phyloP scores from a whole-genome alignment of 2,329 filamentous ascomycete species.

The Aphanocladium album region DNA sequence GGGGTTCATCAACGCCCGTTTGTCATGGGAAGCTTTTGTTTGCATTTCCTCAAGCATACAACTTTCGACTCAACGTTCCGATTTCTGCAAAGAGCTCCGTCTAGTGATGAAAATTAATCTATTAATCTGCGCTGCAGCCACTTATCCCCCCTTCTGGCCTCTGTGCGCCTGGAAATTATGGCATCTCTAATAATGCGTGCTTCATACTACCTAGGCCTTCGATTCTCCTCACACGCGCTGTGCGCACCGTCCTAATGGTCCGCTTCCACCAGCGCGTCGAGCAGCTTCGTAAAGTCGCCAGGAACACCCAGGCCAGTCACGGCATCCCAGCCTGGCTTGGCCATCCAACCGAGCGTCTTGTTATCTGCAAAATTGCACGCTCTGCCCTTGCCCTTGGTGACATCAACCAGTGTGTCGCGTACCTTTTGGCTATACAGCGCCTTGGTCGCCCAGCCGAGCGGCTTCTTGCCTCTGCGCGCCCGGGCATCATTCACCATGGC shows the following conservation, averaged over 20 bases:
- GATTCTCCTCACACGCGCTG: neutral
- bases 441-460: slow-evolving; percentile 51
- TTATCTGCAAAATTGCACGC: slow-evolving; percentile 32
- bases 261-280: slow-evolving; percentile 27
- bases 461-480: slow-evolving; percentile 41
- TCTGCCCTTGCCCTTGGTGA: slow-evolving; percentile 34
- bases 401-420: slow-evolving; percentile 34
- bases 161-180: neutral
- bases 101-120: neutral
- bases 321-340: slow-evolving; percentile 40
- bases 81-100: no score
- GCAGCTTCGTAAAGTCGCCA: slow-evolving; percentile 34
- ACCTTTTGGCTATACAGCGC: slow-evolving; percentile 38
- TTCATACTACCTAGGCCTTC: no score
- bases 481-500: slow-evolving; percentile 50
- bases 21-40: neutral
- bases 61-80: neutral
- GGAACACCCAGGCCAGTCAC: slow-evolving; percentile 47
- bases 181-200: neutral
- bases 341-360: slow-evolving; percentile 38
- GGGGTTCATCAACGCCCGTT: no score
- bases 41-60: neutral
- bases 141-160: neutral
- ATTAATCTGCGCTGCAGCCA: neutral
- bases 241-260: slow-evolving; percentile 10